Evolutionary conservation across 2,329 filamentous ascomycete species (phyloP).

Genomic region (Aspergillus transmontanensis): DNA sequence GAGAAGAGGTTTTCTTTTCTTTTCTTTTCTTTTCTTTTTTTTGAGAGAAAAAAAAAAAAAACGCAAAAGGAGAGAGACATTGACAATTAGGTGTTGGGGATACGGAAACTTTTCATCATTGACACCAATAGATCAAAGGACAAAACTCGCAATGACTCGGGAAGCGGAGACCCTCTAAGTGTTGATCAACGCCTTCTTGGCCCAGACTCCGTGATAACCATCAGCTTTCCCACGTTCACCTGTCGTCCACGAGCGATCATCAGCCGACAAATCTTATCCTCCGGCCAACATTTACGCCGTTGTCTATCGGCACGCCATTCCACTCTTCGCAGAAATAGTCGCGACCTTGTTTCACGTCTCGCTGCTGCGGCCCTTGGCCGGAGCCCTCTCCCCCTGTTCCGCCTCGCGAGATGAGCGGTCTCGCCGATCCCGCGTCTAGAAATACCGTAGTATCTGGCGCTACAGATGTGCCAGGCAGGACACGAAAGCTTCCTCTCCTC

Average conservation of each 20-base stretch:
- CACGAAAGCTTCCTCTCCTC: conserved; percentile 56
- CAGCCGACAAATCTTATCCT: conserved; percentile 21
- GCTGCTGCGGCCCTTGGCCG: conserved; percentile 20
- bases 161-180: conserved; percentile 27
- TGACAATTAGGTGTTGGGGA: conserved; percentile 9
- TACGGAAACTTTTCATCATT: conserved; percentile 13
- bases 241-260: conserved; percentile 24
- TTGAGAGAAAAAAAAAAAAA: neutral
- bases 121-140: conserved; percentile 15
- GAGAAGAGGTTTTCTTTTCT: neutral
- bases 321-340: neutral
- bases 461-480: conserved; percentile 45
- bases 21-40: neutral
- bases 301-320: conserved; percentile 3
- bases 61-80: conserved; percentile 2
- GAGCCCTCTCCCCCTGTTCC: conserved; percentile 17
- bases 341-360: conserved; percentile 13
- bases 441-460: conserved; percentile 48
- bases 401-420: conserved; percentile 42
- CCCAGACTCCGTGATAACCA: conserved; percentile 25
- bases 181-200: conserved; percentile 35
- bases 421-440: conserved; percentile 45
- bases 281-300: conserved; percentile 12
- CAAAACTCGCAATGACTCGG: conserved; percentile 32
- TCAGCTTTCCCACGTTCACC: conserved; percentile 31